These are phyloP conservation scores for Eimeria nieschulzi DNA, from an alignment of 169 alveolate species.

Conservation along the genomic window DNA sequence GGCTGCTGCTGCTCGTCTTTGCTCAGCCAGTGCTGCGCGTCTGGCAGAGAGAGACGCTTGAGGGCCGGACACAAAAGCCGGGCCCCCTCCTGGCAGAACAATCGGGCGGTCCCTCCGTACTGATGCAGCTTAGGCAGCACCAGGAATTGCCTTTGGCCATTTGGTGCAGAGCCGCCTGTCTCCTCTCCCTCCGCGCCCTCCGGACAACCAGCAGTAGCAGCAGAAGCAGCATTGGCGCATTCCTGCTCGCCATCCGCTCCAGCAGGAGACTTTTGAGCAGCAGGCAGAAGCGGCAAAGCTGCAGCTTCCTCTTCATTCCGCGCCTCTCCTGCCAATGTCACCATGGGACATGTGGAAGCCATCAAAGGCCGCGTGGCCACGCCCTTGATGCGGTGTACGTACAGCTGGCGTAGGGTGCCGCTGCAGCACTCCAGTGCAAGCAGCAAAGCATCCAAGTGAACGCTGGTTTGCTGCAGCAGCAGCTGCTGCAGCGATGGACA, in stretches of 20 bases:
- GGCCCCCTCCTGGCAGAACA: not conserved
- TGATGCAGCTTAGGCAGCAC: constrained; percentile 6
- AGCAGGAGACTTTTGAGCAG: not conserved
- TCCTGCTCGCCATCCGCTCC: not conserved
- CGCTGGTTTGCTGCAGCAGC: constrained; percentile 10
- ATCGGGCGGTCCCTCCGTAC: not conserved
- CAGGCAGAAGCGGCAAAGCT: not conserved
- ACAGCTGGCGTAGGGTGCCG: constrained; percentile 13
- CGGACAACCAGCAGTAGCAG: not conserved
- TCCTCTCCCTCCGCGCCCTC: not conserved
- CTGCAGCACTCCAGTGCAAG: constrained; percentile 6
- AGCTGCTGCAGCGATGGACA: constrained; percentile 23
- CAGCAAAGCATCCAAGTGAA: not conserved
- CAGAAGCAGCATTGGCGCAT: not conserved
- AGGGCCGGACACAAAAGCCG: not conserved
- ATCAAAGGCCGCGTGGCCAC: not conserved
- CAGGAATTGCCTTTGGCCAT: not conserved
- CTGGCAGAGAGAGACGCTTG: not conserved
- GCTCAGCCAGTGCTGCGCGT: not conserved
- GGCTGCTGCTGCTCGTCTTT: not conserved
- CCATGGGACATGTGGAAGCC: too few species aligned
- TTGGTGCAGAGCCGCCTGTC: not conserved
- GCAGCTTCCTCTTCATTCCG: not conserved
- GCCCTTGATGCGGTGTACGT: not conserved
- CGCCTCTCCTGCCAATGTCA: too few species aligned